phyloP scores from a whole-genome alignment of 2,329 filamentous ascomycete species.

The Parastagonospora avenae region DNA sequence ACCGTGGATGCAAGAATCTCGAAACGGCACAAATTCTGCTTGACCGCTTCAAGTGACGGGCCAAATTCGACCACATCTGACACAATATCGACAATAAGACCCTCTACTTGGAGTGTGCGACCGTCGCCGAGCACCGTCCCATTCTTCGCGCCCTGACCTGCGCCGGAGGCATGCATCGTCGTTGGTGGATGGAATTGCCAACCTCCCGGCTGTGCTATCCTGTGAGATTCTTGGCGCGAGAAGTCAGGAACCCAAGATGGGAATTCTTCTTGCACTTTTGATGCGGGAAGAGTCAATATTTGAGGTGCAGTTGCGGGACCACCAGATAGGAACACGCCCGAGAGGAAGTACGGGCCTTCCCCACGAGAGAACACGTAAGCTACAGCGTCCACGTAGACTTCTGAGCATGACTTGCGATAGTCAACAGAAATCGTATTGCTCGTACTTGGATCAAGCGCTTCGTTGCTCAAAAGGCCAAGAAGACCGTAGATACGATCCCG shows the following conservation, averaged over 20 bases:
- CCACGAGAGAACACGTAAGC: conserved; percentile 3
- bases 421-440: background rate
- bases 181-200: background rate
- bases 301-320: background rate
- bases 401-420: background rate
- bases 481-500: conserved; percentile 2
- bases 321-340: background rate
- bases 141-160: background rate
- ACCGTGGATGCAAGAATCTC: background rate
- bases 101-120: conserved; percentile 1
- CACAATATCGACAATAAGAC: background rate
- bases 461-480: background rate
- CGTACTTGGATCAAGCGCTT: background rate
- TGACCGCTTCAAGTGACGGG: background rate
- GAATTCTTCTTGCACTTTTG: background rate
- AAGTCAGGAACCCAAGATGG: conserved; percentile 5
- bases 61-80: background rate
- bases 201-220: background rate
- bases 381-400: conserved; percentile 1
- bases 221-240: background rate
- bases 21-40: background rate
- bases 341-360: conserved; percentile 2
- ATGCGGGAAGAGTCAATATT: background rate
- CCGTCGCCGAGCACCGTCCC: background rate
- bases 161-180: background rate